A percentile compares a stretch with the other conserved stretches of the same genome.
Evolutionary conservation across 805 yeast genomes (phyloP).

Genomic region (Saturnispora serradocipensis): DNA sequence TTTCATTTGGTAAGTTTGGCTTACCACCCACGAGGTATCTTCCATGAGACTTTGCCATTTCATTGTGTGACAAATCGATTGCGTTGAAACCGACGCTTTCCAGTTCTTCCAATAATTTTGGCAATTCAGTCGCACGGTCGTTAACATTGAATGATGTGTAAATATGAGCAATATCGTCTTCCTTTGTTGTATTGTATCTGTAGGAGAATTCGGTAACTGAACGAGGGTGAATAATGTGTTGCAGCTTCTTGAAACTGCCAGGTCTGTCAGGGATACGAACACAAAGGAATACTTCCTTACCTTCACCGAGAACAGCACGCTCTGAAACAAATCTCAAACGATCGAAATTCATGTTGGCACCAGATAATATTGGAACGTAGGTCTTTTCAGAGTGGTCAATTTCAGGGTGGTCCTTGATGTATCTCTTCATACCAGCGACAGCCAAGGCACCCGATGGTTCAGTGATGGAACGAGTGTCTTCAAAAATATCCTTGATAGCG

Average conservation of each 20-base stretch:
- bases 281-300: slow-evolving; percentile 86
- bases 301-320: slow-evolving; percentile 97
- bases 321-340: slow-evolving; percentile 92
- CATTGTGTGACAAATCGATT: slow-evolving; percentile 81
- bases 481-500: slow-evolving; percentile 92
- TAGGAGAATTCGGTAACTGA: slow-evolving; percentile 91
- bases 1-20: slow-evolving; percentile 63
- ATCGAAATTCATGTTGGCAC: slow-evolving; percentile 98
- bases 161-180: slow-evolving; percentile 52
- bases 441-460: slow-evolving; percentile 98
- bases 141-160: slow-evolving; percentile 82
- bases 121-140: slow-evolving; percentile 65
- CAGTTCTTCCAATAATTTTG: slow-evolving; percentile 51
- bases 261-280: slow-evolving; percentile 89
- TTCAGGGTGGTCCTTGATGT: slow-evolving; percentile 59
- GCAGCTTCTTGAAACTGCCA: slow-evolving; percentile 78
- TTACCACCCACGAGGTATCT: slow-evolving; percentile 94
- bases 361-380: slow-evolving; percentile 80
- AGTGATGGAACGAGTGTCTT: slow-evolving; percentile 85
- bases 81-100: slow-evolving; percentile 61
- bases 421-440: slow-evolving; percentile 90
- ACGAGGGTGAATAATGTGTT: slow-evolving; percentile 74
- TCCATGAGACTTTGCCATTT: slow-evolving; percentile 93
- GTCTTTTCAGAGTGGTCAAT: slow-evolving; percentile 60
- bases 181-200: slow-evolving; percentile 47